A percentile compares a stretch with the other conserved stretches of the same genome.
Evolutionary conservation across 2,329 filamentous ascomycete genomes (phyloP).

Genomic region (Cucurbitaria berberidis): DNA sequence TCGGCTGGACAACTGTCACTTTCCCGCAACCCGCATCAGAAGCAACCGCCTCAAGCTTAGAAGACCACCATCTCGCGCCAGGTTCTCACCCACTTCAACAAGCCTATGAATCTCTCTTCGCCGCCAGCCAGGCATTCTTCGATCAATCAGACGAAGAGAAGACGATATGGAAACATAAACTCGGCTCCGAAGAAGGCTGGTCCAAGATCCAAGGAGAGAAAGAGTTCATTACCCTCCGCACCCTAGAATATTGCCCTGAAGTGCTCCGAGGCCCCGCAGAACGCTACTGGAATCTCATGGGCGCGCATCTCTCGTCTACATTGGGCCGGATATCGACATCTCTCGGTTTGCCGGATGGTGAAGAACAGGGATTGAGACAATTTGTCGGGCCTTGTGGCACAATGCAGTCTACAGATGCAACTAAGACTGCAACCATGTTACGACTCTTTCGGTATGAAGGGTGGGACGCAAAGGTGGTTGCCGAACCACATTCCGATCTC

Average conservation of each 20-base stretch:
- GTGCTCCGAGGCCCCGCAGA: slow-evolving; percentile 37
- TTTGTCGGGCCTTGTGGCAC: slow-evolving; percentile 36
- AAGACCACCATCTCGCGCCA: not conserved
- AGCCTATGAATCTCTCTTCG: slow-evolving; percentile 39
- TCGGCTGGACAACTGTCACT: slow-evolving; percentile 48
- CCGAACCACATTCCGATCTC: slow-evolving; percentile 46
- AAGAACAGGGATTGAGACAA: slow-evolving; percentile 22
- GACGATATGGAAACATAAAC: slow-evolving; percentile 38
- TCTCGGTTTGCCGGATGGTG: slow-evolving; percentile 23
- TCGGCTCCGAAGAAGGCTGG: slow-evolving; percentile 47
- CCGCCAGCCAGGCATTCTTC: slow-evolving; percentile 43
- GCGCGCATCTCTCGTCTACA: slow-evolving; percentile 29
- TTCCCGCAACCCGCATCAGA: slow-evolving; percentile 25
- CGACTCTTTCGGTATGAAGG: slow-evolving; percentile 47
- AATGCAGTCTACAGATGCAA: slow-evolving; percentile 26
- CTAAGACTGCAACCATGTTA: slow-evolving; percentile 46
- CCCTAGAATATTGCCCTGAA: slow-evolving; percentile 39
- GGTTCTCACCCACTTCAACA: slow-evolving; percentile 37
- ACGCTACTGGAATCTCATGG: slow-evolving; percentile 43
- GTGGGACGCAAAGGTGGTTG: slow-evolving; percentile 43
- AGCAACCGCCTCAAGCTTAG: not conserved
- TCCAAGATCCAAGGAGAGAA: slow-evolving; percentile 45
- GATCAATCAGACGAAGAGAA: slow-evolving; percentile 32
- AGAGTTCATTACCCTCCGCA: slow-evolving; percentile 48
- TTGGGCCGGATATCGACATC: slow-evolving; percentile 32